These are phyloP conservation scores for Periglandula ipomoeae DNA, from an alignment of 2,329 filamentous ascomycete species.

Conservation along the genomic window DNA sequence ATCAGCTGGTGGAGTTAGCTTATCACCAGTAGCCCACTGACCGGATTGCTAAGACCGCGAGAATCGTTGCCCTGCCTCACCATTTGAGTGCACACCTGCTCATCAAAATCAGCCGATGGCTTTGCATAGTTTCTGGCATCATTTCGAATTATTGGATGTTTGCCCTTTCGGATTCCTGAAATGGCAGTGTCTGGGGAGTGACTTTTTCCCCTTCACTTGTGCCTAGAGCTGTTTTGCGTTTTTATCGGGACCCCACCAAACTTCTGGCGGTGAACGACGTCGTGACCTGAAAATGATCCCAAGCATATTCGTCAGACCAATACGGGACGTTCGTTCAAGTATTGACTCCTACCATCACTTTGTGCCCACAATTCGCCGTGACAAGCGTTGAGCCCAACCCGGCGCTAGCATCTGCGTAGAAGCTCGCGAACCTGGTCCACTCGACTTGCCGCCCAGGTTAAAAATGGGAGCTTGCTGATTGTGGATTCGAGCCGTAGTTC, in stretches of 20 bases:
- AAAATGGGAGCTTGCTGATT: too few relatives aligned
- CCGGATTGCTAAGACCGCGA: too few relatives aligned
- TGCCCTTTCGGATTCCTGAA: too few relatives aligned
- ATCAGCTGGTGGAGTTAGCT: neutral
- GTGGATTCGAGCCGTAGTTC: neutral
- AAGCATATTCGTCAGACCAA: neutral
- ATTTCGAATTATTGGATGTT: too few relatives aligned
- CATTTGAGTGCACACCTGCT: too few relatives aligned
- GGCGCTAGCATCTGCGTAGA: constrained; percentile 5
- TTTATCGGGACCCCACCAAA: neutral
- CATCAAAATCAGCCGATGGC: neutral
- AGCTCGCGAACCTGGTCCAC: neutral
- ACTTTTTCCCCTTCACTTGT: neutral
- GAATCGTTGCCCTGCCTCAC: too few relatives aligned
- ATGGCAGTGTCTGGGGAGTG: too few relatives aligned
- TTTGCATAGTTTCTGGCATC: too few relatives aligned
- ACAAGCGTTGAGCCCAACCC: constrained; percentile 4
- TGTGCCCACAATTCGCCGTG: constrained; percentile 1
- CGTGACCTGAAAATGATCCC: neutral
- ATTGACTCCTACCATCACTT: neutral
- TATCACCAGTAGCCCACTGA: neutral
- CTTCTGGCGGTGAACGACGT: constrained; percentile 5
- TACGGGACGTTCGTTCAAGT: neutral
- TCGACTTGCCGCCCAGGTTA: neutral
- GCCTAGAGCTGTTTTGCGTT: neutral